A percentile compares a stretch with the other conserved stretches of the same genome.
Conservation (phyloP, 306 rosid species). For the Abrus precatorius region DNA sequence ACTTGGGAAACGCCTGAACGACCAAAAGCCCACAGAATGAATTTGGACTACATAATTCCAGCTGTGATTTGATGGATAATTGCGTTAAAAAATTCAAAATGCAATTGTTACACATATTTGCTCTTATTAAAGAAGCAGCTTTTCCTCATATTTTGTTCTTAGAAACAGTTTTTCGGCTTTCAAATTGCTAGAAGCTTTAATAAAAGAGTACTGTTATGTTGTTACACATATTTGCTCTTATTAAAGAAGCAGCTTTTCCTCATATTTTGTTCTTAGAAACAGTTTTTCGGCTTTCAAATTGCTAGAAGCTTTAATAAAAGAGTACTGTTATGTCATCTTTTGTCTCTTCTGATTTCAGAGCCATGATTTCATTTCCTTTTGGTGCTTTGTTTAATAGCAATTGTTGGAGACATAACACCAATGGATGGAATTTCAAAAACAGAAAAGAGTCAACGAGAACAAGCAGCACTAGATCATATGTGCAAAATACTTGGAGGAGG, state of each 20-base stretch:
- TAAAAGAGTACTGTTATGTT: neutral
- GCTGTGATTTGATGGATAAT: conserved; percentile 3
- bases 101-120: neutral
- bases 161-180: conserved; percentile 11
- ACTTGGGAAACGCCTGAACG: conserved; percentile 1
- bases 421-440: conserved; percentile 80
- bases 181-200: conserved; percentile 26
- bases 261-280: too few species aligned
- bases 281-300: conserved; percentile 23
- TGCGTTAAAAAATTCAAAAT: neutral
- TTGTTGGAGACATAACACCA: conserved; percentile 95
- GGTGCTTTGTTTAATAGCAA: conserved; percentile 61
- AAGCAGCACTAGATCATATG: conserved; percentile 84
- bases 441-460: conserved; percentile 80
- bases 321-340: neutral
- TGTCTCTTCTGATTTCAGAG: neutral
- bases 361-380: conserved; percentile 16
- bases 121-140: too few species aligned
- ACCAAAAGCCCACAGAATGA: neutral
- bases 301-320: conserved; percentile 16
- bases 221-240: too few species aligned
- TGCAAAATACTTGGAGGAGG: conserved; percentile 96
- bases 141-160: too few species aligned
- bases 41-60: conserved; percentile 3
- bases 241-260: too few species aligned